phyloP scores from a whole-genome alignment of 2,329 filamentous ascomycete genomes.

The Fusarium sp. region DNA sequence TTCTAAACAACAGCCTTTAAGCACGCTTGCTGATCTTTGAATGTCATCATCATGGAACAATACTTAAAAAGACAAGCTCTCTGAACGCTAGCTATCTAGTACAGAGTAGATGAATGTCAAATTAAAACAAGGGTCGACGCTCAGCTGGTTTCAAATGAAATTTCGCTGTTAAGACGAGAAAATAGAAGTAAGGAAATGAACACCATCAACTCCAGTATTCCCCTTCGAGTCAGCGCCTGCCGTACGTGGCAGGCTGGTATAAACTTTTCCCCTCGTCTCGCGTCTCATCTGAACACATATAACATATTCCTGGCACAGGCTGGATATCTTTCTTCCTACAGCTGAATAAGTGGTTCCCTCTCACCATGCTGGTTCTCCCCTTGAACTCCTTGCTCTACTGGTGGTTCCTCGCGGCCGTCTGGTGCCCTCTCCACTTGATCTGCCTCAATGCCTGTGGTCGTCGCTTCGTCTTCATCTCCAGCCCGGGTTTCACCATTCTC shows the following conservation, averaged over 20 bases:
- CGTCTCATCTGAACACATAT: conserved; percentile 29
- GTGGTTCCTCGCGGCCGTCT: conserved; percentile 27
- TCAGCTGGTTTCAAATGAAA: conserved; percentile 36
- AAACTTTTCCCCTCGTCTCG: conserved; percentile 38
- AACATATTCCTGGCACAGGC: conserved; percentile 17
- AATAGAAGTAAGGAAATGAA: conserved; percentile 21
- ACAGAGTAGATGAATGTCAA: conserved; percentile 2
- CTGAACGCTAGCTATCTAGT: conserved; percentile 9
- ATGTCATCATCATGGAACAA: not conserved
- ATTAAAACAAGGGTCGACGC: conserved; percentile 41
- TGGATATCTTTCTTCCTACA: conserved; percentile 17
- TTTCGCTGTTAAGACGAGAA: conserved; percentile 20
- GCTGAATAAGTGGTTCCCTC: conserved; percentile 41
- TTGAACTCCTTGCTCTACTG: conserved; percentile 17
- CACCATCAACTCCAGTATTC: conserved; percentile 41
- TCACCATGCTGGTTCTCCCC: conserved; percentile 29
- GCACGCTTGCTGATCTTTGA: not conserved
- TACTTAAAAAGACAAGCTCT: conserved; percentile 16
- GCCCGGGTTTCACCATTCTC: conserved; percentile 36
- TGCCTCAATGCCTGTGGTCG: conserved; percentile 6
- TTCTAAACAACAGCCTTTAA: not conserved
- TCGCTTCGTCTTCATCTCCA: conserved; percentile 15
- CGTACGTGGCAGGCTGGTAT: conserved; percentile 20
- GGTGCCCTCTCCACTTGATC: conserved; percentile 30
- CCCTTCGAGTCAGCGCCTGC: conserved; percentile 30